These are phyloP conservation scores for Phytopythium delawarense DNA, from an alignment of 352 stramenopile species.

Conservation along the genomic window DNA sequence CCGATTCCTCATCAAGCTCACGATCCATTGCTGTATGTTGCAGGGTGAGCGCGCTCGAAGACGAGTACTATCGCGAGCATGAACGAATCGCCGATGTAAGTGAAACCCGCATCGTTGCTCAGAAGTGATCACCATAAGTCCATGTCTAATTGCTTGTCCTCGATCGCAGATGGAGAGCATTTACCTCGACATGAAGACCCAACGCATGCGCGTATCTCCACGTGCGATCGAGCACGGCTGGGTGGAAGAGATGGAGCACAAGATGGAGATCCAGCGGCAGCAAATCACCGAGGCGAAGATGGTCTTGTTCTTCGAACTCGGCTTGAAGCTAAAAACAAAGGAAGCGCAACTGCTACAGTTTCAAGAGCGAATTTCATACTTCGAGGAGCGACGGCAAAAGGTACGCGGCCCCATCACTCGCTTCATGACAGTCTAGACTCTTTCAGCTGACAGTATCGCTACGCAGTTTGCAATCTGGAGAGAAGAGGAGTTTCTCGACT, in stretches of 20 bases:
- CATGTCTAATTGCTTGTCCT: neutral
- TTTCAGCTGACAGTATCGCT: neutral
- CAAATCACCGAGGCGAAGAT: slow-evolving; percentile 63
- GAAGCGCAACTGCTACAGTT: slow-evolving; percentile 36
- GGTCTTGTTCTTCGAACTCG: slow-evolving; percentile 50
- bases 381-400: slow-evolving; percentile 44
- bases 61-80: slow-evolving; percentile 56
- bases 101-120: neutral
- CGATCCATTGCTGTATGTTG: neutral
- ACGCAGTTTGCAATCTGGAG: slow-evolving; percentile 63
- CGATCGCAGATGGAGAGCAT: slow-evolving; percentile 65
- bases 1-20: neutral
- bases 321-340: slow-evolving; percentile 50
- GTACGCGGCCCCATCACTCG: slow-evolving; percentile 16
- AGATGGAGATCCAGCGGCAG: slow-evolving; percentile 53
- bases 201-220: slow-evolving; percentile 65
- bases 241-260: slow-evolving; percentile 80
- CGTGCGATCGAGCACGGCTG: slow-evolving; percentile 76
- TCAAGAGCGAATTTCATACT: slow-evolving; percentile 23
- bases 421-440: neutral
- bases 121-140: neutral
- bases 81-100: slow-evolving; percentile 63
- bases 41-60: slow-evolving; percentile 62
- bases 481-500: slow-evolving; percentile 78
- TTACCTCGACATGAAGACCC: slow-evolving; percentile 78